Evolutionary conservation across 441 rosid species (phyloP).

Genomic region (Populus hybrid): DNA sequence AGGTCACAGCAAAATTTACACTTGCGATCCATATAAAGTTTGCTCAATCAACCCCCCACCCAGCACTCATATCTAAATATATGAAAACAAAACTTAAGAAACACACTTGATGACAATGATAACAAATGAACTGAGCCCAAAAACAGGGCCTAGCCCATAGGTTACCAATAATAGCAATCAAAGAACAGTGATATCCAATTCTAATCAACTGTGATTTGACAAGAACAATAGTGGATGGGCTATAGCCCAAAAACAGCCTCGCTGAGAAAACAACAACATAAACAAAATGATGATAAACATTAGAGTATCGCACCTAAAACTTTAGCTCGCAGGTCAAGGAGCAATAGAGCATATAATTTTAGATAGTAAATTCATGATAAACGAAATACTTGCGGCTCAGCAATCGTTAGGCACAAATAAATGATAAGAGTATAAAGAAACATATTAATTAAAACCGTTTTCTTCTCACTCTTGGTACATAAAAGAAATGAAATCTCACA

Average conservation of each 20-base stretch:
- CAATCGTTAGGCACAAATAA: background rate
- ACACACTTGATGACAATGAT: background rate
- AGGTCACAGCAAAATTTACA: background rate
- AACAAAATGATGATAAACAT: background rate
- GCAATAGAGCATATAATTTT: background rate
- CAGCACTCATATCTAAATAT: background rate
- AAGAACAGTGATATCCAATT: background rate
- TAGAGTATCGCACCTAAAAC: background rate
- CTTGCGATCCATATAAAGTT: background rate
- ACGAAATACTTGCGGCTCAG: background rate
- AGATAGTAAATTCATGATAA: background rate
- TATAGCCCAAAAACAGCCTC: background rate
- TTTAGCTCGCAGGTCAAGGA: background rate
- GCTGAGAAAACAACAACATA: background rate
- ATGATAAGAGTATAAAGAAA: slow-evolving; percentile 3
- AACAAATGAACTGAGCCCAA: background rate
- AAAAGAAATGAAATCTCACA: background rate
- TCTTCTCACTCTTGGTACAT: background rate
- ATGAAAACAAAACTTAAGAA: background rate
- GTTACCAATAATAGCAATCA: background rate
- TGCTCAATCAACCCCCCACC: background rate
- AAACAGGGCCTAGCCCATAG: background rate
- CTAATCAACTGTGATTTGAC: background rate
- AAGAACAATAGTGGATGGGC: background rate
- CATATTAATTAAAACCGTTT: background rate